Conservation (phyloP, 495 filamentous ascomycete species). For the Pseudevernia furfuracea region DNA sequence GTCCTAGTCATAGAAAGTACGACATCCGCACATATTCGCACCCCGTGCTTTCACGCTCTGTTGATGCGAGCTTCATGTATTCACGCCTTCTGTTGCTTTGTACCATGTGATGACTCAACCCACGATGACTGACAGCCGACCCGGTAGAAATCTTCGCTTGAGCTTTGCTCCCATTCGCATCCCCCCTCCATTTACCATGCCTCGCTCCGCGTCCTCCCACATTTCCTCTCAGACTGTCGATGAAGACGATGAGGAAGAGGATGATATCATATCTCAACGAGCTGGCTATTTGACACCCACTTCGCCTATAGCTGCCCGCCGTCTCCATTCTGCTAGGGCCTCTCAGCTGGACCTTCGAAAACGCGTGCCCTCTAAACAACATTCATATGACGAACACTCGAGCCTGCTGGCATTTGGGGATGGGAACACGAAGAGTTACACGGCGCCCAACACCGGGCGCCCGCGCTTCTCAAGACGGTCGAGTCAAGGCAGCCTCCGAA, state of each 20-base stretch:
- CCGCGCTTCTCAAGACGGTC: constrained; percentile 18
- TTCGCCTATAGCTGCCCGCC: constrained; percentile 22
- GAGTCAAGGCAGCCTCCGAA: constrained; percentile 39
- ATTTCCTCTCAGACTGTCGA: constrained; percentile 17
- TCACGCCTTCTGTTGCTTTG: constrained; percentile 3
- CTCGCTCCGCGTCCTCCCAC: constrained; percentile 23
- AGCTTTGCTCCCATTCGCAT: constrained; percentile 16
- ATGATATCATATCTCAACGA: constrained; percentile 15
- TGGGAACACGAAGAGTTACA: constrained; percentile 23
- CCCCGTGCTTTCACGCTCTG: constrained; percentile 22
- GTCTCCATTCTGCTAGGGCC: constrained; percentile 24
- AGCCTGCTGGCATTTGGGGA: constrained; percentile 25
- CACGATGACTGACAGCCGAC: constrained; percentile 22
- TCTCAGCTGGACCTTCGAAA: constrained; percentile 27
- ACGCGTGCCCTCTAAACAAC: constrained; percentile 24
- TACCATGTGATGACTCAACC: constrained; percentile 11
- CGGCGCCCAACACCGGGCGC: constrained; percentile 24
- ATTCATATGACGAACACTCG: constrained; percentile 26
- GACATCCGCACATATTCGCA: constrained; percentile 9
- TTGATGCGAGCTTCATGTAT: constrained; percentile 20
- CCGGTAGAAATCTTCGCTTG: constrained; percentile 20
- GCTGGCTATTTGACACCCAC: constrained; percentile 13
- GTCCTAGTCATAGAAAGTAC: constrained; percentile 4
- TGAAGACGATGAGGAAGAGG: constrained; percentile 23
- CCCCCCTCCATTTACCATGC: constrained; percentile 23